Evolutionary conservation across 129 eudicot genomes (phyloP), one percentile per base, ranked within the genome.

Genomic region (Pittosporum tobira): DNA sequence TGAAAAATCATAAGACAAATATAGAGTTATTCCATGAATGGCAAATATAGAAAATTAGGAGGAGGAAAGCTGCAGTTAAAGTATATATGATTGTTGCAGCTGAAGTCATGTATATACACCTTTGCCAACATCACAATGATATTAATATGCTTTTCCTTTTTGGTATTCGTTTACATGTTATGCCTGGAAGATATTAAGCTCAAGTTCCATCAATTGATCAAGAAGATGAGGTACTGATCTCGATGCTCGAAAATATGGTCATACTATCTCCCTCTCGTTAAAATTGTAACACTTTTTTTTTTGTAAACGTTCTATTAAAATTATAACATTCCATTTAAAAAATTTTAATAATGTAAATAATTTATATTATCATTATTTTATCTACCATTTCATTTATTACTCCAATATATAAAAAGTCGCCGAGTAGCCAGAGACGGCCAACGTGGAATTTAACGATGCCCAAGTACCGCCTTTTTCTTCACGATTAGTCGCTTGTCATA

Each of bases 171-270:
- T 76, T 59, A n/a, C n/a, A n/a, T n/a, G n/a, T n/a, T n/a, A n/a
- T n/a, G n/a, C n/a, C n/a, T n/a, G n/a, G n/a, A n/a, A n/a, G n/a
- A n/a, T n/a, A 26, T 23, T 51, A 53, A 26, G 55, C 21, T 27
- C 8, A 56, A 56, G 34, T 34, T 56, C 25, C 11, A 31, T 29
- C 11, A 40, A 20, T 3, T 40, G 18, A 28, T 42, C 3, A 31
- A 51, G 66, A 64, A 66, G 73, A 65, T 20, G 48, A 45, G 64
- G 73, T 44, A 73, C 67, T 15, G 55, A 78, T 70, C 75, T 67
- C 25, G 72, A 81, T 77, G 79, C 77, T 71, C 47, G 49, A 4
- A 54, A 6, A 37, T 31, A 48, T 63, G 66, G 52, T 36, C n/a
- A 49, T 47, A 59, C n/a, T n/a, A 72, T 53, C 26, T 34, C 43